These are phyloP conservation scores for Colletotrichum euphorbiae DNA, from an alignment of 2,329 filamentous ascomycete species.

Conservation along the genomic window DNA sequence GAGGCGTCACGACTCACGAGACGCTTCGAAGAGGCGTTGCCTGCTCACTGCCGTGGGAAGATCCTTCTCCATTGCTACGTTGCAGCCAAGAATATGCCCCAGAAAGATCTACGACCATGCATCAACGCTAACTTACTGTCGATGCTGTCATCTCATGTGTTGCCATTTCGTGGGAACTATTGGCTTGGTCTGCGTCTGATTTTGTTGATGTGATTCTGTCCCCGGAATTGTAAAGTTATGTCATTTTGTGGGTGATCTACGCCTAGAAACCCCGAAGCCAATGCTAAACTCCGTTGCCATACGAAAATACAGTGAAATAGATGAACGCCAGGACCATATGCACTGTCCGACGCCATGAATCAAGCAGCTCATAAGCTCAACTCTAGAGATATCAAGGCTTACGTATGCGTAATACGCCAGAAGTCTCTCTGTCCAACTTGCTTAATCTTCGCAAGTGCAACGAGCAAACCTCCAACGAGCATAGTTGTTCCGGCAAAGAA, in stretches of 20 bases:
- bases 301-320: not conserved
- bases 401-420: conserved; percentile 14
- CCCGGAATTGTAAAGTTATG: not conserved
- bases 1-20: not conserved
- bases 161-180: not conserved
- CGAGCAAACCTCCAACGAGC: conserved; percentile 29
- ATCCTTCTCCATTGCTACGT: not conserved
- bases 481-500: conserved; percentile 29
- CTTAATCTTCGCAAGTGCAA: conserved; percentile 34
- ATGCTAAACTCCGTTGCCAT: not conserved
- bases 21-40: not conserved
- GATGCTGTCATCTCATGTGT: not conserved
- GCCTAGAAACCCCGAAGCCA: not conserved
- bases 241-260: not conserved
- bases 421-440: conserved; percentile 28
- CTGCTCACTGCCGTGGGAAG: not conserved
- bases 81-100: not conserved
- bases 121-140: not conserved
- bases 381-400: not conserved
- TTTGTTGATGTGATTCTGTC: no score
- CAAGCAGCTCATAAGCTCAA: not conserved
- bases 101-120: not conserved
- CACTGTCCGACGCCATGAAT: not conserved
- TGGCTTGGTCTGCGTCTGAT: not conserved
- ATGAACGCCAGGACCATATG: not conserved